Evolutionary conservation across 208 protist genomes (phyloP).

Genomic region (Acanthamoeba royreba): DNA sequence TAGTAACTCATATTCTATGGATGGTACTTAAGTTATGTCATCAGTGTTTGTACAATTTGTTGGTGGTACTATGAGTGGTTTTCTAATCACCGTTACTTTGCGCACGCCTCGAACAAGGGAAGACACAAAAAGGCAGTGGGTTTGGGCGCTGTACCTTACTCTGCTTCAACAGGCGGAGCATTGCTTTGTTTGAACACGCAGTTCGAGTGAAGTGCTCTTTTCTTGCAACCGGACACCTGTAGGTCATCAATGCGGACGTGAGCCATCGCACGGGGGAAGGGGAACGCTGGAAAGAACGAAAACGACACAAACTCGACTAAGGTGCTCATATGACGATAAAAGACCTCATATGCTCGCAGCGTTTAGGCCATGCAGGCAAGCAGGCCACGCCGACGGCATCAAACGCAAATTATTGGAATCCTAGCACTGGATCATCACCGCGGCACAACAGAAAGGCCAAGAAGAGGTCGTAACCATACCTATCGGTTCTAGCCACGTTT

Average conservation of each 20-base stretch:
- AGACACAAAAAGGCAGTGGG: not conserved
- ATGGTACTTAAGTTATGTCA: slow-evolving; percentile 10
- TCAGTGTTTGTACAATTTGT: not conserved
- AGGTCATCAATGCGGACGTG: too few relatives aligned
- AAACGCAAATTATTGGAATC: not conserved
- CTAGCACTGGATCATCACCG: not conserved
- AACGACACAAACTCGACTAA: too few relatives aligned
- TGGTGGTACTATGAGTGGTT: not conserved
- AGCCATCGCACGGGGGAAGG: too few relatives aligned
- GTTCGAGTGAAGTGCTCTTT: too few relatives aligned
- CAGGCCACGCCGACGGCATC: not conserved
- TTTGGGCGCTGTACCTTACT: not conserved
- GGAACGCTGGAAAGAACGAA: not conserved
- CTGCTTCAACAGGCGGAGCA: too few relatives aligned
- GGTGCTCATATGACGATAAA: too few relatives aligned
- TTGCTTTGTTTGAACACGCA: too few relatives aligned
- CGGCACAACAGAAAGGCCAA: too few relatives aligned
- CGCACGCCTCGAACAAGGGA: not conserved
- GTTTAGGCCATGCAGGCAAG: not conserved
- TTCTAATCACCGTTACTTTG: not conserved
- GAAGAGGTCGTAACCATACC: too few relatives aligned
- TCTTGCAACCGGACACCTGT: too few relatives aligned
- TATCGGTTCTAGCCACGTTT: too few relatives aligned
- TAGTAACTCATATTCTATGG: not conserved
- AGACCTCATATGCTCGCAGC: not conserved